Evolutionary conservation across 768 basidiomycete genomes (phyloP), one percentile per base, ranked within the genome.

Genomic region (Steccherinum ochraceum): DNA sequence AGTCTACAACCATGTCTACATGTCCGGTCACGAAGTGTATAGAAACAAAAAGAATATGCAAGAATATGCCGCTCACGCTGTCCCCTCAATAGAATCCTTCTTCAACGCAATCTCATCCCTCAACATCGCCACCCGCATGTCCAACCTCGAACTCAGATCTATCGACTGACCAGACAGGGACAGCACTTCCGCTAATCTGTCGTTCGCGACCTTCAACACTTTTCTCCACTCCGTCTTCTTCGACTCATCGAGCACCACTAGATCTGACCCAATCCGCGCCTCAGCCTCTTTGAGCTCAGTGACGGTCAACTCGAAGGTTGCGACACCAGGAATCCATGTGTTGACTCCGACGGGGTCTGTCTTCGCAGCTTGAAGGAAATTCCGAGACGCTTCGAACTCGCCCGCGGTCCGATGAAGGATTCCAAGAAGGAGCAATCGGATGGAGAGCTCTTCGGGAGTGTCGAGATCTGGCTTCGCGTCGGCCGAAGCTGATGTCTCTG

Each of bases 291-390:
- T 80, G 59, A 90, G 67, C 52, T 84, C 82, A n/a, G 84, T 59
- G 27, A 87, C 84, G 0, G 85, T 83, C 12, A 83, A 66, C 64
- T 90, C 88, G 51, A 88, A 87, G 60, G 76, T 69, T 12, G 84
- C 76, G 2, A 88, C 73, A 2, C 84, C 80, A 1, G 70, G 72
- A 3, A 88, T 76, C 88, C 88, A 90, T 0, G 77, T 81, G 55
- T 76, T 83, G 25, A 76, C 70, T n/a, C 72, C 68, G 27, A 77
- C 63, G 0, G 84, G 81, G 24, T 84, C 80, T 16, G 63, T 60
- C 30, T 35, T 35, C 7, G 30, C 30, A 7, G 7, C 30, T 16
- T 7, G 30, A 23, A 89, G 67, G 55, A 81, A 77, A 0, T 61
- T 59, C 3, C 81, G 75, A 1, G 80, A 64, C 1, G 72, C 62